Percentiles rank a stretch among this genome's conserved stretches.
Evolutionary conservation across 1,139 yeast genomes (phyloP).

Genomic region (Debaryomyces singareniensis): DNA sequence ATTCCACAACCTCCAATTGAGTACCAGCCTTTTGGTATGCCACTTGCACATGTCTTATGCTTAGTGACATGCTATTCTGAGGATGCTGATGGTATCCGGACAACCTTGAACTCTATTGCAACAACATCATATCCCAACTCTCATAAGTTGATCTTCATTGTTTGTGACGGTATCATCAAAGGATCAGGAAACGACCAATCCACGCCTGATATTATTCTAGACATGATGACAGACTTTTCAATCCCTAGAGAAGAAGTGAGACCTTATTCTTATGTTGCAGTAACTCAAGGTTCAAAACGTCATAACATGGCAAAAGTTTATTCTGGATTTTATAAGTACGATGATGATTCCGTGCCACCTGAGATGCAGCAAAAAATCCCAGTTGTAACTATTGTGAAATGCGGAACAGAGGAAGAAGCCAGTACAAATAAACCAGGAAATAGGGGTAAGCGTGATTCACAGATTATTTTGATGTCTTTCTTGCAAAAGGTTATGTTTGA

Average conservation of each 20-base stretch:
- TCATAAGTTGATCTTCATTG: conserved; percentile 74
- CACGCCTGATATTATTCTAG: conserved; percentile 83
- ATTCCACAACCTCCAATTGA: conserved; percentile 86
- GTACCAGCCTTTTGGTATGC: conserved; percentile 83
- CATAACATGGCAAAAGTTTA: conserved; percentile 97
- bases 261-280: conserved; percentile 86
- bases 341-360: conserved; percentile 63
- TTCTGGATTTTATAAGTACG: conserved; percentile 84
- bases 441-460: conserved; percentile 97
- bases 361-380: conserved; percentile 91
- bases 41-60: conserved; percentile 77
- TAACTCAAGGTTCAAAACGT: conserved; percentile 86
- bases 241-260: conserved; percentile 67
- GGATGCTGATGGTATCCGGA: conserved; percentile 77
- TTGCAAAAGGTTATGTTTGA: conserved; percentile 88
- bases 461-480: conserved; percentile 87
- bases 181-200: conserved; percentile 85
- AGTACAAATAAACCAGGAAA: conserved; percentile 87
- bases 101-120: conserved; percentile 84
- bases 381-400: conserved; percentile 73
- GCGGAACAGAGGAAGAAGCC: conserved; percentile 87
- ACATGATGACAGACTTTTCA: conserved; percentile 82
- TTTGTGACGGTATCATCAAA: conserved; percentile 91
- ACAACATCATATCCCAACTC: conserved; percentile 94
- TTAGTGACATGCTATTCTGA: conserved; percentile 95